phyloP scores from a whole-genome alignment of 2,329 filamentous ascomycete genomes.

The Cordyceps pruinosa region DNA sequence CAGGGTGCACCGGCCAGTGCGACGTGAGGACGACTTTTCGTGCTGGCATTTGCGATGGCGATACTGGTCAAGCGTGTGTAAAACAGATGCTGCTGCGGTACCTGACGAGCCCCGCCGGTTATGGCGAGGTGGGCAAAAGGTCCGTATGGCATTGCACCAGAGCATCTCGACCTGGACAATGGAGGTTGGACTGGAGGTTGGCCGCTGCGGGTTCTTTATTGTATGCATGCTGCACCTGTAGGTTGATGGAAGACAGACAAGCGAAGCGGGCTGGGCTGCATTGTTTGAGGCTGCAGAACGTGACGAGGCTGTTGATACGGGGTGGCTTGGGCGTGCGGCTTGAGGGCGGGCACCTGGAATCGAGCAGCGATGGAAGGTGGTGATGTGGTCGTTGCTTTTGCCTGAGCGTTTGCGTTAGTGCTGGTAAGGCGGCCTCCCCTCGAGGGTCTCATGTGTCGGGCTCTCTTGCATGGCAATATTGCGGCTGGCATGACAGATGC shows the following conservation, averaged over 20 bases:
- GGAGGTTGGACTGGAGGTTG: neutral
- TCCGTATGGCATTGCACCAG: neutral
- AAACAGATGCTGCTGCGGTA: neutral
- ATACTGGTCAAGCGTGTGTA: neutral
- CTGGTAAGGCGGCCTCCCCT: neutral
- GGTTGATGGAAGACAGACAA: neutral
- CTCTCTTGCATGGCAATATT: neutral
- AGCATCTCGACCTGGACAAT: slow-evolving; percentile 1
- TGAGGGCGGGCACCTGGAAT: neutral
- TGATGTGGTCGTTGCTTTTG: slow-evolving; percentile 5
- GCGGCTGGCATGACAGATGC: slow-evolving; percentile 2
- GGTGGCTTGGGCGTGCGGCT: neutral
- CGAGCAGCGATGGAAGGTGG: neutral
- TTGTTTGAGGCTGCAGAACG: neutral
- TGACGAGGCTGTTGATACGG: neutral
- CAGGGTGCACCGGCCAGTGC: neutral
- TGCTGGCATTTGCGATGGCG: neutral
- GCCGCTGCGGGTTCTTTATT: neutral
- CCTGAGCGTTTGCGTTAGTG: slow-evolving; percentile 1
- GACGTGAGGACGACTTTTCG: neutral
- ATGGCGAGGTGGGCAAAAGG: neutral
- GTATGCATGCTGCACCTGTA: neutral
- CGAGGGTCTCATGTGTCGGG: neutral
- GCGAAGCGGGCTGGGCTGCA: neutral
- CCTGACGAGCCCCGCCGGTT: neutral